A percentile compares a stretch with the other conserved stretches of the same genome.
Conservation (phyloP, 768 basidiomycete species). For the Cantharellus cinnabarinus region DNA sequence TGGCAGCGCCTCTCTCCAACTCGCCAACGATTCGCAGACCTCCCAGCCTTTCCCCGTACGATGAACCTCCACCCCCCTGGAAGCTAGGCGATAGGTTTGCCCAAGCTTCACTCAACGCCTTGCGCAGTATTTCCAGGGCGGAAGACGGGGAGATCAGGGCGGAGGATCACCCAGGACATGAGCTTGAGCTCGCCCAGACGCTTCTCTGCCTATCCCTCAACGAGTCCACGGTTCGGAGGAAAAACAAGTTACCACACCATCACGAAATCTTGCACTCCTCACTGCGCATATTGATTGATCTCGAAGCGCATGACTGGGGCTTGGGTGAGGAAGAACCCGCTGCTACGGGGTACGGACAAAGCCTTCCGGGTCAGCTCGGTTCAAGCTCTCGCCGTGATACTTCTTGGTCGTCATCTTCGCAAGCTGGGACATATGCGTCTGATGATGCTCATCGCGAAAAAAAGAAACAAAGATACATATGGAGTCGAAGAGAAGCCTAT, state of each 20-base stretch:
- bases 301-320: not conserved
- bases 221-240: slow-evolving; percentile 5
- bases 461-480: not conserved
- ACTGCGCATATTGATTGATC: not conserved
- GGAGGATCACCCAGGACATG: not conserved
- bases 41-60: not conserved
- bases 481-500: slow-evolving; percentile 27
- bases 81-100: slow-evolving; percentile 19
- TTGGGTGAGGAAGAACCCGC: not conserved
- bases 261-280: not conserved
- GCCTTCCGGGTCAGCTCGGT: slow-evolving; percentile 18
- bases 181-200: slow-evolving; percentile 5
- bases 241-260: not conserved
- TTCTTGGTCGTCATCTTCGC: too few species aligned
- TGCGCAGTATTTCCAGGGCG: slow-evolving; percentile 30
- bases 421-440: not conserved
- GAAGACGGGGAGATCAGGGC: slow-evolving; percentile 35
- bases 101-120: slow-evolving; percentile 32
- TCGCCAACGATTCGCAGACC: slow-evolving; percentile 38
- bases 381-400: too few species aligned
- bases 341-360: slow-evolving; percentile 43
- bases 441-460: slow-evolving; percentile 31
- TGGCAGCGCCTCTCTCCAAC: slow-evolving; percentile 57
- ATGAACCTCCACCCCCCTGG: slow-evolving; percentile 13
- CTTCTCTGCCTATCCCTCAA: slow-evolving; percentile 2